These are phyloP conservation scores for Aspergillus pseudonomiae DNA, from an alignment of 2,329 filamentous ascomycete genomes.

Conservation along the genomic window DNA sequence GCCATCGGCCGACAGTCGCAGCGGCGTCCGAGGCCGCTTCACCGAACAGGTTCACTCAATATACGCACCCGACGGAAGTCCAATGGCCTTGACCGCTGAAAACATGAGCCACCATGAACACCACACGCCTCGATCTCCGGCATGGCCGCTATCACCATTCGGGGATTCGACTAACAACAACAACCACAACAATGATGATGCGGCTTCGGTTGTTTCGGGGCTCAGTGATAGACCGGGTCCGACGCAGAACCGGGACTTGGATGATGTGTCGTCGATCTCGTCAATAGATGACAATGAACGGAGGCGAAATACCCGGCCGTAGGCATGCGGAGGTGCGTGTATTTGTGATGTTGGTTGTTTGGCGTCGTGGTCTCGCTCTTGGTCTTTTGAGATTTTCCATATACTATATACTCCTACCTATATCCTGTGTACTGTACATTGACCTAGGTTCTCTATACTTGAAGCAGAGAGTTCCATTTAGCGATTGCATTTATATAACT, in stretches of 20 bases:
- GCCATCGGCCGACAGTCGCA: background rate
- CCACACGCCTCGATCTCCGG: constrained; percentile 2
- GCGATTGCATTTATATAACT: background rate
- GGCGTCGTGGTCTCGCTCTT: background rate
- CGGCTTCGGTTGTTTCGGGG: constrained; percentile 31
- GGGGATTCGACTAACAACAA: constrained; percentile 17
- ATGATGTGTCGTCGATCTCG: constrained; percentile 38
- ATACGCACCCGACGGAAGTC: background rate
- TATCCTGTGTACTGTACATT: background rate
- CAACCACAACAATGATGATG: constrained; percentile 18
- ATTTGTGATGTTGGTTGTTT: background rate
- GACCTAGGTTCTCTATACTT: background rate
- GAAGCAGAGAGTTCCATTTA: background rate
- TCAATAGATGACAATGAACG: constrained; percentile 25
- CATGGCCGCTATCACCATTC: constrained; percentile 27
- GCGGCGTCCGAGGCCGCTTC: constrained; percentile 1
- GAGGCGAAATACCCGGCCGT: background rate
- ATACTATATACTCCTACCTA: background rate
- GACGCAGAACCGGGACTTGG: constrained; percentile 21
- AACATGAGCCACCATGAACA: background rate
- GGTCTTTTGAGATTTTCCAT: background rate
- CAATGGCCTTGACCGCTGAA: background rate
- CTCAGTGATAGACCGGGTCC: constrained; percentile 13
- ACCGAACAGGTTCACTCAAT: constrained; percentile 3
- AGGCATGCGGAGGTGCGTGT: background rate